Percentiles rank a stretch among this genome's conserved stretches.
Conservation (phyloP, 352 stramenopile genomes). For the Labyrinthula sp. region DNA sequence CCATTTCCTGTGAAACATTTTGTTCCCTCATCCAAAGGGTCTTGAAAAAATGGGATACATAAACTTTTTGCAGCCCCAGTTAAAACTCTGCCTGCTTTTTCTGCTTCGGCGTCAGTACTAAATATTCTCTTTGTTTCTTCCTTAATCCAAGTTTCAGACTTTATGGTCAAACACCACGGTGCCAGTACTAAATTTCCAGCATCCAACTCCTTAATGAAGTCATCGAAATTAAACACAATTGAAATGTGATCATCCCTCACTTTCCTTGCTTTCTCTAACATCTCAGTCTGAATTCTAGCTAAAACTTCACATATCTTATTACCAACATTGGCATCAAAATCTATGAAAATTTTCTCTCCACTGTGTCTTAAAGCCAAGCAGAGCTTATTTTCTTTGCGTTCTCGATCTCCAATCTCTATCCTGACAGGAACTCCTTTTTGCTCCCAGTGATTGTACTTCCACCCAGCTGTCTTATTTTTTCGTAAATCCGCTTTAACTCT, state of each 20-base stretch:
- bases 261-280: slow-evolving; percentile 74
- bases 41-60: slow-evolving; percentile 91
- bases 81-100: slow-evolving; percentile 38
- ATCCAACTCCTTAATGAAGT: slow-evolving; percentile 91
- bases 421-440: slow-evolving; percentile 95
- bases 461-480: slow-evolving; percentile 69
- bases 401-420: slow-evolving; percentile 87
- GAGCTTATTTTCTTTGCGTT: slow-evolving; percentile 74
- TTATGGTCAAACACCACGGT: slow-evolving; percentile 73
- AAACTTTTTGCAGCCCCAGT: slow-evolving; percentile 90
- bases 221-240: slow-evolving; percentile 84
- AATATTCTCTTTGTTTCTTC: slow-evolving; percentile 45
- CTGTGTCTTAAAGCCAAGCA: slow-evolving; percentile 74
- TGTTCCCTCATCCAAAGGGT: slow-evolving; percentile 57
- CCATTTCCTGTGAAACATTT: slow-evolving; percentile 90
- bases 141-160: slow-evolving; percentile 72
- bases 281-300: slow-evolving; percentile 74
- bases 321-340: slow-evolving; percentile 24
- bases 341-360: slow-evolving; percentile 38
- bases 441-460: slow-evolving; percentile 99
- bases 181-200: slow-evolving; percentile 81
- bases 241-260: slow-evolving; percentile 75
- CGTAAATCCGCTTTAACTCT: slow-evolving; percentile 82
- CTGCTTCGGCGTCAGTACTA: slow-evolving; percentile 30
- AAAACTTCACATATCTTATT: slow-evolving; percentile 38